These are phyloP conservation scores for Pythium sp. DNA, from an alignment of 352 stramenopile species.

Conservation along the genomic window DNA sequence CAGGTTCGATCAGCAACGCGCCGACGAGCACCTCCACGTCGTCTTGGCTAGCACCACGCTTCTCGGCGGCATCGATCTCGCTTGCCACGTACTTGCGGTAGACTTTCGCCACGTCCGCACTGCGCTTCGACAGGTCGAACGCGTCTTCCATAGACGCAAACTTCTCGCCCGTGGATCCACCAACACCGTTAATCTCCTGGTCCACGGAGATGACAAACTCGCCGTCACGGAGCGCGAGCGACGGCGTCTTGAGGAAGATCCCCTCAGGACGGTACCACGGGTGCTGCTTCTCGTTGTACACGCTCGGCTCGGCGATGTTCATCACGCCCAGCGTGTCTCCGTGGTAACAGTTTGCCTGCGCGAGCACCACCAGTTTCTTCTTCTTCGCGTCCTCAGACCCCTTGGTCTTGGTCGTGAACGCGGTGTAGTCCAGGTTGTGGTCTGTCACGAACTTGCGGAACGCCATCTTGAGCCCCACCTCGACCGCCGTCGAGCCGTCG, in stretches of 20 bases:
- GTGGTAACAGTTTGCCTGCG: constrained; percentile 90
- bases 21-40: constrained; percentile 46
- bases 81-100: constrained; percentile 69
- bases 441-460: constrained; percentile 84
- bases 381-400: constrained; percentile 11
- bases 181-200: constrained; percentile 34
- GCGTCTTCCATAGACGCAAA: constrained; percentile 47
- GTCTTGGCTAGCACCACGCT: constrained; percentile 17
- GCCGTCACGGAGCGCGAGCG: constrained; percentile 57
- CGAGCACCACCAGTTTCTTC: constrained; percentile 72
- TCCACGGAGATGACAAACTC: constrained; percentile 59
- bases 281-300: constrained; percentile 91
- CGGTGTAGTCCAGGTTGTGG: constrained; percentile 57
- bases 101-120: constrained; percentile 32
- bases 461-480: constrained; percentile 91
- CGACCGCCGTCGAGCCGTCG: constrained; percentile 88
- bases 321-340: constrained; percentile 90
- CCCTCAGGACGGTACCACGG: constrained; percentile 89
- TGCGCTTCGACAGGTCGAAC: constrained; percentile 45
- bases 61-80: constrained; percentile 42
- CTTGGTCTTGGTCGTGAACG: constrained; percentile 19
- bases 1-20: constrained; percentile 85
- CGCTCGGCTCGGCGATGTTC: constrained; percentile 88
- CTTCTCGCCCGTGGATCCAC: constrained; percentile 25
- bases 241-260: constrained; percentile 80